These are phyloP conservation scores for Phellopilus nigrolimitatus DNA, from an alignment of 1,284 basidiomycete genomes.

Conservation along the genomic window DNA sequence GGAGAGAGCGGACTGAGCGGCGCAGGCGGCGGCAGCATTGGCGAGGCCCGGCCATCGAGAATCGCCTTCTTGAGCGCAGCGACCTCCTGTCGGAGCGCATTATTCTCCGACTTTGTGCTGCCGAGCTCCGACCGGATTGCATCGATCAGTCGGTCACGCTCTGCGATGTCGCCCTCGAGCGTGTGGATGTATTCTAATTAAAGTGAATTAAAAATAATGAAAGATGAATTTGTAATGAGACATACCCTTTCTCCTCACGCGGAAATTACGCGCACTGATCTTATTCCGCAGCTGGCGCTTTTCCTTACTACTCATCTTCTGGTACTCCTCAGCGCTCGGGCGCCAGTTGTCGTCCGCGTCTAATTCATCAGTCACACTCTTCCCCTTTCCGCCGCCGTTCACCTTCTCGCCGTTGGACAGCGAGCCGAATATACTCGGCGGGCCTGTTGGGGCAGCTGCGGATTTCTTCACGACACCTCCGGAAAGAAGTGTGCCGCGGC, in stretches of 20 bases:
- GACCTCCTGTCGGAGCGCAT: slow-evolving; percentile 81
- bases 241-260: slow-evolving; percentile 85
- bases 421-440: slow-evolving; percentile 34
- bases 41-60: slow-evolving; percentile 49
- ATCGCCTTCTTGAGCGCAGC: slow-evolving; percentile 77
- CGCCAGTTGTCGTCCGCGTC: slow-evolving; percentile 75
- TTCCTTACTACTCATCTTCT: slow-evolving; percentile 93
- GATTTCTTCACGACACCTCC: slow-evolving; percentile 68
- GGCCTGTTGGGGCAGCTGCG: slow-evolving; percentile 24
- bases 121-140: slow-evolving; percentile 85
- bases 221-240: slow-evolving; percentile 16
- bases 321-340: slow-evolving; percentile 88
- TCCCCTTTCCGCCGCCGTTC: slow-evolving; percentile 19
- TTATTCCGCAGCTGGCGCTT: slow-evolving; percentile 96
- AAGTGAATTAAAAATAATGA: neutral
- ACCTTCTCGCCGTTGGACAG: slow-evolving; percentile 20
- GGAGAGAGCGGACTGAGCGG: slow-evolving; percentile 34
- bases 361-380: slow-evolving; percentile 39
- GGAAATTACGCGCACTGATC: slow-evolving; percentile 93
- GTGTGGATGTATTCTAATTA: slow-evolving; percentile 85
- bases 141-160: slow-evolving; percentile 87
- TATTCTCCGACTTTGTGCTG: slow-evolving; percentile 76
- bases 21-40: slow-evolving; percentile 43
- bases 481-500: slow-evolving; percentile 66
- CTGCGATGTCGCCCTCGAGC: slow-evolving; percentile 89